Percentiles rank a stretch among this genome's conserved stretches.
phyloP scores from a whole-genome alignment of 208 protist genomes.

The Acanthamoeba sp. region DNA sequence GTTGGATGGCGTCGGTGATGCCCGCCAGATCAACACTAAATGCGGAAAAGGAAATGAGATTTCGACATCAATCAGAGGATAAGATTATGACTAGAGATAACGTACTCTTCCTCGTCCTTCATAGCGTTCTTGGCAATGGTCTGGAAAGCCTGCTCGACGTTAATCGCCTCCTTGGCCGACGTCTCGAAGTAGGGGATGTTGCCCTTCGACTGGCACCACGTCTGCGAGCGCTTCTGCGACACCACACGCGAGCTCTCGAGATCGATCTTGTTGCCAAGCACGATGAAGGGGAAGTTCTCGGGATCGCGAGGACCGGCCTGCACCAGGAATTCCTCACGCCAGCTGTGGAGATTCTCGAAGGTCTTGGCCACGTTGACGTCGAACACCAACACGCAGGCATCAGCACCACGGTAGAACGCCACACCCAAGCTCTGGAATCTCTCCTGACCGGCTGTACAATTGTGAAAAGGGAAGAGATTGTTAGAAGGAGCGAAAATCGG shows the following conservation, averaged over 20 bases:
- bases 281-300: slow-evolving; percentile 97
- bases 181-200: slow-evolving; percentile 98
- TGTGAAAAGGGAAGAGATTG: background rate
- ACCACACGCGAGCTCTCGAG: slow-evolving; percentile 94
- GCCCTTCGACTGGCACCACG: slow-evolving; percentile 96
- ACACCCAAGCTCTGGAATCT: slow-evolving; percentile 99
- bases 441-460: slow-evolving; percentile 97
- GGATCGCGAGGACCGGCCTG: slow-evolving; percentile 93
- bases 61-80: background rate
- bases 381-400: slow-evolving; percentile 95
- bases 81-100: background rate
- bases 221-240: slow-evolving; percentile 93
- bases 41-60: background rate
- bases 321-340: slow-evolving; percentile 98
- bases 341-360: slow-evolving; percentile 94
- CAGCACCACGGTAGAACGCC: slow-evolving; percentile 99
- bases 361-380: slow-evolving; percentile 90
- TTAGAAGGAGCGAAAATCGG: slow-evolving; percentile 7
- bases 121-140: slow-evolving; percentile 88
- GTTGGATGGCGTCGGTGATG: slow-evolving; percentile 35
- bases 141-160: slow-evolving; percentile 98
- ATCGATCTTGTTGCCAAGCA: slow-evolving; percentile 99
- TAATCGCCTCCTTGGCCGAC: slow-evolving; percentile 98
- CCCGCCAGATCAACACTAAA: slow-evolving; percentile 64
- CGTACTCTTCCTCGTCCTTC: slow-evolving; percentile 83